Percentiles rank a stretch among this genome's conserved stretches.
These are phyloP conservation scores for Talaromyces sp. DNA, from an alignment of 2,329 filamentous ascomycete genomes.

Conservation along the genomic window DNA sequence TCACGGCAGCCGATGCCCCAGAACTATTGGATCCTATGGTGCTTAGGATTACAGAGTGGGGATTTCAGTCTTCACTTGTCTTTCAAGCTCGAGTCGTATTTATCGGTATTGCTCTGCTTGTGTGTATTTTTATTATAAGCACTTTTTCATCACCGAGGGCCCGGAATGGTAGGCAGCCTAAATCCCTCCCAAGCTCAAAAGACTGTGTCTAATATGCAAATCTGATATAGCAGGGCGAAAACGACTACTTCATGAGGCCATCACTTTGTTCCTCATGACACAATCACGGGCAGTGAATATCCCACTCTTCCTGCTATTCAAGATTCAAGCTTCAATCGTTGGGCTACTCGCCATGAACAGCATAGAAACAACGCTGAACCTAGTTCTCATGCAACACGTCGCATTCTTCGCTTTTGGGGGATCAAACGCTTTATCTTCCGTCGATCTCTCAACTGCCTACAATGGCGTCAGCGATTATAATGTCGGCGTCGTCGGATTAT, in stretches of 20 bases:
- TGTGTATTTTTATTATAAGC: constrained; percentile 26
- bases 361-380: constrained; percentile 64
- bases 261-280: constrained; percentile 76
- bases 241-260: constrained; percentile 57
- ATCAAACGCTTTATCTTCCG: constrained; percentile 91
- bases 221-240: constrained; percentile 20
- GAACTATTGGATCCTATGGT: constrained; percentile 61
- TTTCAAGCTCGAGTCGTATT: constrained; percentile 53
- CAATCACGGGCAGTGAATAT: constrained; percentile 84
- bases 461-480: constrained; percentile 85
- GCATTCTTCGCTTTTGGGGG: constrained; percentile 89
- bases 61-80: constrained; percentile 44
- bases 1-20: constrained; percentile 81
- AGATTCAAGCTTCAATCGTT: constrained; percentile 57
- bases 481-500: constrained; percentile 70
- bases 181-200: neutral
- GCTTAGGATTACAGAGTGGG: constrained; percentile 34
- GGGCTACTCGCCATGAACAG: constrained; percentile 40
- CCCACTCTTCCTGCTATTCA: constrained; percentile 76
- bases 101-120: constrained; percentile 39
- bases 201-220: neutral
- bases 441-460: constrained; percentile 91
- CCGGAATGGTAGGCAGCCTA: neutral
- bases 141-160: constrained; percentile 14
- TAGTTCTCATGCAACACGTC: constrained; percentile 72